Evolutionary conservation across 176 grass and related monocot species (phyloP), one percentile per base, ranked within the genome.

Genomic region (Oryza punctata): DNA sequence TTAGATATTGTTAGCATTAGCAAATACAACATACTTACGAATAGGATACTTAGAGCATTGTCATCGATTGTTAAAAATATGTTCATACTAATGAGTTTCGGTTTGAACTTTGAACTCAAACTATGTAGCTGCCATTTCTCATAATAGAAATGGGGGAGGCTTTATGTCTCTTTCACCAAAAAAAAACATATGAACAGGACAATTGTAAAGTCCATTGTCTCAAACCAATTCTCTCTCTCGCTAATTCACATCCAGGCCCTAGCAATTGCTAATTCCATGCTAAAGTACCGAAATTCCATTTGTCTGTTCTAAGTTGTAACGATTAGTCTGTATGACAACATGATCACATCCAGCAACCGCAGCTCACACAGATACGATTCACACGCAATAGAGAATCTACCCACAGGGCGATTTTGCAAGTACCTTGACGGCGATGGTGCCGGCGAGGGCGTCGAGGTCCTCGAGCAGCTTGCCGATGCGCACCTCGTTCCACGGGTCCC

Each of bases 381-480:
- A 52, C 12, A 52, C n/a, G n/a, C 8, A 33, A 4, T 9, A 32
- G 37, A 38, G 18, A n/a, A n/a, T n/a, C n/a, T n/a, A n/a, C n/a
- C n/a, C n/a, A n/a, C n/a, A n/a, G n/a, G n/a, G n/a, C n/a, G n/a
- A n/a, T n/a, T n/a, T n/a, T 0, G 5, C 3, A 1, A 1, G 2
- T 90, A 98, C 96, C 93, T 98, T 98, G 72, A 98, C 91, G 45
- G 93, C 76, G 66, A 98, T 94, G 69, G 96, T 98, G 1, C 96
- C 96, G 21, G 96, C 96, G 59, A 98, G 96, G 11, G 96, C 96
- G 66, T 98, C 96, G 46, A 98, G 91, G 75, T 98, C 96, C 89
- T 98, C 96, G 68, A 98, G 90, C 69, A 98, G 79, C 78, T 95
- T 98, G 13, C 93, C 96, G 69, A 98, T 87, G 72, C 96, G 92